Evolutionary conservation across 1,284 basidiomycete genomes (phyloP), one percentile per base, ranked within the genome.

Genomic region (Bjerkandera adusta): DNA sequence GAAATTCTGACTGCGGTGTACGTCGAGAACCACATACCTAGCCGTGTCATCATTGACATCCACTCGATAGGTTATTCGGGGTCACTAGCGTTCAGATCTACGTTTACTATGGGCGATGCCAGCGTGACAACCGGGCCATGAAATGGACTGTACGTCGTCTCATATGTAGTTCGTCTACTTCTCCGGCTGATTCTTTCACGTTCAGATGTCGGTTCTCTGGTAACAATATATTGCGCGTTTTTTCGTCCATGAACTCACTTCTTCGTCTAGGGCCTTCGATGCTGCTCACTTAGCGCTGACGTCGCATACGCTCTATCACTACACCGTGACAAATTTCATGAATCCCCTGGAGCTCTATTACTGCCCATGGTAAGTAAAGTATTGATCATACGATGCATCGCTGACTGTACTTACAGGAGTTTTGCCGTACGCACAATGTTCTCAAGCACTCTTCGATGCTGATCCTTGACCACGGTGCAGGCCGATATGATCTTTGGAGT

Each of bases 281-380:
- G 51, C 47, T 5, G 37, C 56, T 2, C 48, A 51, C 26, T 29
- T 51, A 2, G 42, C 46, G 1, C 40, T 56, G 37, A 50, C 49
- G 22, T 44, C 39, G 11, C 50, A 56, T 27, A 35, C 45, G 6
- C 43, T 51, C 26, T 57, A 56, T 35, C 38, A 41, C 21, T 52
- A 50, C 35, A 32, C 47, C n/a, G 48, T 57, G 11, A 56, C 48
- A 2, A 47, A 49, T 27, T 52, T 54, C 21, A 42, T 45, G 5
- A 43, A 54, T 33, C 50, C 47, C 5, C 3, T 35, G 1, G 48
- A 47, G 3, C 18, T 52, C n/a, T n/a, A n/a, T n/a, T n/a, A n/a
- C n/a, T n/a, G n/a, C n/a, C n/a, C n/a, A n/a, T n/a, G n/a, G n/a
- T n/a, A n/a, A 22, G 10, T n/a, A 22, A 32, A 41, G 11, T 44